Evolutionary conservation across 768 basidiomycete genomes (phyloP), one percentile per base, ranked within the genome.

Genomic region (Lactarius tabidus): DNA sequence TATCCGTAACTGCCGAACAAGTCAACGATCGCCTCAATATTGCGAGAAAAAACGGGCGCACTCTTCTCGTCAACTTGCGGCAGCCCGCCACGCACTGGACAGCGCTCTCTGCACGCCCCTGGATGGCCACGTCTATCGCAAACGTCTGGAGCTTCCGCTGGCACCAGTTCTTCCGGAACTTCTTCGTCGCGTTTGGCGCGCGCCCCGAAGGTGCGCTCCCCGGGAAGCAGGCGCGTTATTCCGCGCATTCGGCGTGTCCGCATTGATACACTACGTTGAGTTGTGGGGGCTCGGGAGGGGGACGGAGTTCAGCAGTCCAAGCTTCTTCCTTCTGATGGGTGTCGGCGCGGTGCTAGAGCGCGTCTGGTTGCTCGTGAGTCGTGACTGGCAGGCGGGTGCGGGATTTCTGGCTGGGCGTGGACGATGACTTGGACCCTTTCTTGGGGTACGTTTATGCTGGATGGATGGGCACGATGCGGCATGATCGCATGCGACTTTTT

Each of bases 11-110:
- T 98, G 64, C 1, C 63, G 60, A 38, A 38, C 38, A 41, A 28
- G 61, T 41, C 14, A 57, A 54, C 52, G 9, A 57, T 28, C 41
- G 59, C 29, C 14, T 12, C 3, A n/a, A 9, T 10, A 33, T 35
- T 2, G 18, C 17, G 14, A 29, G 12, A 6, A 63, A 58, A 51
- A 53, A n/a, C 60, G 29, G 23, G 78, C 91, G 62, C 66, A 95
- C 95, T 97, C 79, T 98, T 98, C 69, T 93, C 87, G 59, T 95
- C 95, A 2, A 98, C 95, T 74, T 98, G 98, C 0, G 96, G 96
- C 33, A 33, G 43, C 67, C 72, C 2, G 73, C 74, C 3, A 57
- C 67, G 12, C 68, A 71, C 41, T 79, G 78, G 73, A 79, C 79
- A 0, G 78, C 77, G 1, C 41, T 72, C 20, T 78, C 75, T 51